Evolutionary conservation across 2,329 filamentous ascomycete genomes (phyloP).

Genomic region (Dryadomyces quercivorus): DNA sequence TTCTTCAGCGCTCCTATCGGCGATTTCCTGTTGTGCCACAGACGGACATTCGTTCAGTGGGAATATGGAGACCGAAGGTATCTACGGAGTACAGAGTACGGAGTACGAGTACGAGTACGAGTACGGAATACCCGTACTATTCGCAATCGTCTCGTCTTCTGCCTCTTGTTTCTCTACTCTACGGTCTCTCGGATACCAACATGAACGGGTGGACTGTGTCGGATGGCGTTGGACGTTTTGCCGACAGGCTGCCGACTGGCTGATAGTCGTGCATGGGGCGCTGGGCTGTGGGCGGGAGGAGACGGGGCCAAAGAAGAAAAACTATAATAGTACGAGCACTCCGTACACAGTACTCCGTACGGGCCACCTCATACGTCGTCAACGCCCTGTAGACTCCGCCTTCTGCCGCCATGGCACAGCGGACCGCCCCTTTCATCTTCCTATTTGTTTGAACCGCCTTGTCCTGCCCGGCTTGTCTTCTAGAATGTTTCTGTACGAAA

Average conservation of each 20-base stretch:
- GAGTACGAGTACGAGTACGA: too few relatives aligned
- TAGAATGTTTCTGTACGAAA: slow-evolving; percentile 6
- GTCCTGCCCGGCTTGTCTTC: neutral
- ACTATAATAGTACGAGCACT: too few relatives aligned
- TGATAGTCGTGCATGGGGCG: too few relatives aligned
- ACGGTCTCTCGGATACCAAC: slow-evolving; percentile 1
- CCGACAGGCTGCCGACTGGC: neutral
- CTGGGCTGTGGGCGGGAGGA: too few relatives aligned
- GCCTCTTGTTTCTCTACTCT: neutral
- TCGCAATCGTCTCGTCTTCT: too few relatives aligned
- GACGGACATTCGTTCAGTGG: too few relatives aligned
- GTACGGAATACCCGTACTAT: too few relatives aligned
- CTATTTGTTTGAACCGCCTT: neutral
- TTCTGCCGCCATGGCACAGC: slow-evolving; percentile 5
- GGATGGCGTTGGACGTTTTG: neutral
- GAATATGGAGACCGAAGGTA: too few relatives aligned
- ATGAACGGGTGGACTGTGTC: slow-evolving; percentile 6
- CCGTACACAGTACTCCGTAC: too few relatives aligned
- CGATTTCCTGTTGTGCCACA: neutral
- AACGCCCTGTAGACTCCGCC: neutral
- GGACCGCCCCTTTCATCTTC: slow-evolving; percentile 2
- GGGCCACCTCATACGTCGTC: too few relatives aligned
- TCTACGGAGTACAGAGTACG: too few relatives aligned
- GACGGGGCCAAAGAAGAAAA: too few relatives aligned
- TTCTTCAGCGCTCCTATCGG: neutral